Percentiles rank a stretch among this genome's conserved stretches.
phyloP scores from a whole-genome alignment of 1,284 basidiomycete species.

The Rhodotorula sp. region DNA sequence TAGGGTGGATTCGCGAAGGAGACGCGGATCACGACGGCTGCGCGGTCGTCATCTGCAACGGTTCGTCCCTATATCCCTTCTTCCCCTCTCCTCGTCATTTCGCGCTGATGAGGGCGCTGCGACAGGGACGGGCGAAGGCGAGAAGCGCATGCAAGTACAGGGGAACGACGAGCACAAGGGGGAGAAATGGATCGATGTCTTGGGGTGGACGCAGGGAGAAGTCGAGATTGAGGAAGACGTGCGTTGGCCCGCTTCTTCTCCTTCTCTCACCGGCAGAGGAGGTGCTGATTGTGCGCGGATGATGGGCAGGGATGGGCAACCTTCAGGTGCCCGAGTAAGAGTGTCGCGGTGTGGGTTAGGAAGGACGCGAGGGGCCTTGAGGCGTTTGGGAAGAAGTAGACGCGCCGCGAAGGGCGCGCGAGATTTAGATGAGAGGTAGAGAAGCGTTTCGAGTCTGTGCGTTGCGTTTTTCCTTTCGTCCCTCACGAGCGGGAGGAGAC shows the following conservation, averaged over 20 bases:
- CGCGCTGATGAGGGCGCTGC: neutral
- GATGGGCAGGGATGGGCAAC: conserved; percentile 44
- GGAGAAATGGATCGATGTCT: conserved; percentile 59
- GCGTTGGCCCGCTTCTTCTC: neutral
- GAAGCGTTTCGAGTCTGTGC: no score
- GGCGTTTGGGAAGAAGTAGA: conserved; percentile 50
- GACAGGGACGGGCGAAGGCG: conserved; percentile 14
- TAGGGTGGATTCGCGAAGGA: conserved; percentile 57
- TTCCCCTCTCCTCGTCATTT: neutral
- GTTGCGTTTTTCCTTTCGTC: no score
- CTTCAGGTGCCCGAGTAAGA: conserved; percentile 54
- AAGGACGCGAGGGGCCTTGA: conserved; percentile 54
- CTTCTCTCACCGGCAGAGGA: neutral
- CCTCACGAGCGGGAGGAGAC: no score
- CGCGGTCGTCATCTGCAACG: conserved; percentile 54
- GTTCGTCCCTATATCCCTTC: conserved; percentile 40
- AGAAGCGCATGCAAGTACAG: conserved; percentile 49
- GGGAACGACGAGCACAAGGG: conserved; percentile 53
- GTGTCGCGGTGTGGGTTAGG: conserved; percentile 57
- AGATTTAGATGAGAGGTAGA: no score
- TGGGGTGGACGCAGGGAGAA: conserved; percentile 59
- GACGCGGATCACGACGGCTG: conserved; percentile 54
- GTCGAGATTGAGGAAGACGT: conserved; percentile 57
- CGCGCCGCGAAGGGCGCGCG: no score
- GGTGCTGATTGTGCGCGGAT: neutral